These are phyloP conservation scores for Auriscalpium vulgare DNA, from an alignment of 768 basidiomycete genomes.

Conservation along the genomic window DNA sequence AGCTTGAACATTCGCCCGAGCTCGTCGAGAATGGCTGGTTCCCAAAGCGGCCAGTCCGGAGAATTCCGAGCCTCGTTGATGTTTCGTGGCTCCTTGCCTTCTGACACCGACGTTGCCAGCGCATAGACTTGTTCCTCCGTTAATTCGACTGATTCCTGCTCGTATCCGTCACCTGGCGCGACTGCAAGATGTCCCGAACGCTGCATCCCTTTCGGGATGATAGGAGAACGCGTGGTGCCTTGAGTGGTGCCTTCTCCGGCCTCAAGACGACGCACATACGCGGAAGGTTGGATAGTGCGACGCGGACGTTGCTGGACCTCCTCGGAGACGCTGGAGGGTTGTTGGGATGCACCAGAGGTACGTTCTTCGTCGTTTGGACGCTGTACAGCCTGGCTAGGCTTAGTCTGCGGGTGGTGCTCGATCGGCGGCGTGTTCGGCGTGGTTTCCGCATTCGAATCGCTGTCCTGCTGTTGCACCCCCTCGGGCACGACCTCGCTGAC, in stretches of 20 bases:
- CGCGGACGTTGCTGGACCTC: not conserved
- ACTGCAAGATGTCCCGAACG: not conserved
- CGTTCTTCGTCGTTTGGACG: not conserved
- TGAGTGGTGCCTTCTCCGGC: not conserved
- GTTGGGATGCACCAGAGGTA: not conserved
- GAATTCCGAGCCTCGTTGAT: constrained; percentile 20
- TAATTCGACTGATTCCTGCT: too few relatives aligned
- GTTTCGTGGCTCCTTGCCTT: constrained; percentile 11
- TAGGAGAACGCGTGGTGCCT: not conserved
- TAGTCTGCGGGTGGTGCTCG: not conserved
- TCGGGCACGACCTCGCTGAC: not conserved
- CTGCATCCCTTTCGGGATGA: not conserved
- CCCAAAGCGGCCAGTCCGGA: constrained; percentile 14
- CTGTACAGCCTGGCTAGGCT: not conserved
- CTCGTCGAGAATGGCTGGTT: constrained; percentile 10
- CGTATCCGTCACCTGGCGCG: not conserved
- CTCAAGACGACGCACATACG: not conserved
- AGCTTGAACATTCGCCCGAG: constrained; percentile 1
- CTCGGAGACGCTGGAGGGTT: not conserved
- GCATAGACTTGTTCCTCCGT: not conserved
- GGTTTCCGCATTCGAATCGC: not conserved
- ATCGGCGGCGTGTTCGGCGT: not conserved
- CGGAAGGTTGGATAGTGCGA: not conserved
- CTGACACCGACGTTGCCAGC: too few relatives aligned
- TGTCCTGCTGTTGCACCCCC: not conserved